Conservation (phyloP, 306 rosid genomes). For the Amphicarpaea edgeworthii region DNA sequence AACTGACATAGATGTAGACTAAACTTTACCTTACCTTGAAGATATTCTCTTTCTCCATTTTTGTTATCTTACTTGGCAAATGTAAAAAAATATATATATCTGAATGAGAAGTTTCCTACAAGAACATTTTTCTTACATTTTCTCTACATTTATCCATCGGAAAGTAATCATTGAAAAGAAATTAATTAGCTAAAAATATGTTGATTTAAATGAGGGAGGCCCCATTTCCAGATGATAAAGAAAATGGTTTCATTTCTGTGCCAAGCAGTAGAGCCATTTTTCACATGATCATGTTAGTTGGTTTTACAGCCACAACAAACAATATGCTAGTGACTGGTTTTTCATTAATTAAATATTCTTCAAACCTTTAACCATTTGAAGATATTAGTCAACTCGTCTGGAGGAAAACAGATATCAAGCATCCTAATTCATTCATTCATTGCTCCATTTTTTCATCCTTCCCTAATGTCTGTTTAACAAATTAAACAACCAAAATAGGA, state of each 20-base stretch:
- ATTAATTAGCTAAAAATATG: background rate
- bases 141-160: background rate
- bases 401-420: background rate
- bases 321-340: background rate
- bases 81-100: background rate
- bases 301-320: background rate
- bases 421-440: background rate
- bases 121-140: background rate
- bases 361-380: background rate
- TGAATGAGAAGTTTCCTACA: background rate
- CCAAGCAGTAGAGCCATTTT: background rate
- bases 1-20: background rate
- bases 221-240: background rate
- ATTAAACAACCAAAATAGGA: background rate
- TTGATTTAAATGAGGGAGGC: background rate
- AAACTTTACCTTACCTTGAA: background rate
- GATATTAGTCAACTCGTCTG: background rate
- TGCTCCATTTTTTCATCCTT: background rate
- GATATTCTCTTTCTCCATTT: background rate
- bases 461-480: background rate
- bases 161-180: background rate
- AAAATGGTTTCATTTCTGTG: background rate
- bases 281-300: background rate
- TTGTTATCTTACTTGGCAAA: background rate
- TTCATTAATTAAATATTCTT: constrained; percentile 3